phyloP scores from a whole-genome alignment of 2,329 filamentous ascomycete genomes.

The Calonectria pseudoreteaudii region DNA sequence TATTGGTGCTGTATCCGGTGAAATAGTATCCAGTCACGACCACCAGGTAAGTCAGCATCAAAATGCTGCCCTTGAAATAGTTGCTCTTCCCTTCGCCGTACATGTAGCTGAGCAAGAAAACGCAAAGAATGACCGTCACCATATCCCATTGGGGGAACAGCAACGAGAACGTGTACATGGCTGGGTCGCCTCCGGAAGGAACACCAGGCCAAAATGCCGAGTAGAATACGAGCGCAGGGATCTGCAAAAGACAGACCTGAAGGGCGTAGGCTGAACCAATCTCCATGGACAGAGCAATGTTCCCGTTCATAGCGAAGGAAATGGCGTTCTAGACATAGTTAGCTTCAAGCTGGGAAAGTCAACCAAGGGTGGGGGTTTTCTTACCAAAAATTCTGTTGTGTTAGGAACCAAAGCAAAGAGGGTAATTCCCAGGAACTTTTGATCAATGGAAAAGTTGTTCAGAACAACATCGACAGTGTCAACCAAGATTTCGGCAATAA shows the following conservation, averaged over 20 bases:
- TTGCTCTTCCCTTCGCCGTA: conserved; percentile 99
- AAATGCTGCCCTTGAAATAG: conserved; percentile 98
- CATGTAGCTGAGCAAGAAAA: conserved; percentile 97
- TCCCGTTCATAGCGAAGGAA: conserved; percentile 99
- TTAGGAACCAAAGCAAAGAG: conserved; percentile 97
- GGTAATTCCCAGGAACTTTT: conserved; percentile 97
- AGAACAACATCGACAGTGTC: conserved; percentile 98
- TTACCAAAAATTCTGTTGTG: conserved; percentile 95
- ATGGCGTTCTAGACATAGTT: conserved; percentile 81
- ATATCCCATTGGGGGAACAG: conserved; percentile 99
- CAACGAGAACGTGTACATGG: conserved; percentile 79
- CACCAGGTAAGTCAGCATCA: conserved; percentile 92
- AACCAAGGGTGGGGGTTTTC: conserved; percentile 46
- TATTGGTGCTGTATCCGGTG: conserved; percentile 67
- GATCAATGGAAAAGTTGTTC: conserved; percentile 89
- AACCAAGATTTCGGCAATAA: conserved; percentile 96
- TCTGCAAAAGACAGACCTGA: conserved; percentile 94
- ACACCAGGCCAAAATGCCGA: conserved; percentile 77
- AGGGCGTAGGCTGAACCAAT: conserved; percentile 97
- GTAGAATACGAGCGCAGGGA: conserved; percentile 92
- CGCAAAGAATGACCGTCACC: conserved; percentile 94
- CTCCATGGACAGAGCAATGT: conserved; percentile 98
- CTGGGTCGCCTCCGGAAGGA: conserved; percentile 52
- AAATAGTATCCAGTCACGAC: conserved; percentile 94
- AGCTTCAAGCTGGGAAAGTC: conserved; percentile 26